Conservation (phyloP, 2,329 filamentous ascomycete genomes). For the Laburnicola sp. region DNA sequence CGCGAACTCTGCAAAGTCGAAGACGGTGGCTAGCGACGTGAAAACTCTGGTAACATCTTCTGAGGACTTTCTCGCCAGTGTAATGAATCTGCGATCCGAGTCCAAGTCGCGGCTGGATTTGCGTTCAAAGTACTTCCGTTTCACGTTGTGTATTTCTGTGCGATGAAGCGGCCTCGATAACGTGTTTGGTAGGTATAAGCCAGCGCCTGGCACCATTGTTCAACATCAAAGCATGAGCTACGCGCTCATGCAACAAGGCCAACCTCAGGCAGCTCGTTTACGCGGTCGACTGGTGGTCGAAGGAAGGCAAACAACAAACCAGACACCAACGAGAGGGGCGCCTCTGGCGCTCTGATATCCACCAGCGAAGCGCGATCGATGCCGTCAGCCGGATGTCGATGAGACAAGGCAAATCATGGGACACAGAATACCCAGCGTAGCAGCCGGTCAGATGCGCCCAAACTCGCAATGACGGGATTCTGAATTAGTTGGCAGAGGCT, state of each 20-base stretch:
- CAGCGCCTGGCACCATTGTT: conserved; percentile 16
- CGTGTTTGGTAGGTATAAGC: conserved; percentile 26
- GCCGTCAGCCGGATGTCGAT: neutral
- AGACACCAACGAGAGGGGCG: neutral
- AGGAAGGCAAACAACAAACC: conserved; percentile 2
- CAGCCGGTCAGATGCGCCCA: neutral
- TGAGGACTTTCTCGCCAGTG: conserved; percentile 6
- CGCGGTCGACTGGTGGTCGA: neutral
- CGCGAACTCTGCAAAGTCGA: conserved; percentile 34
- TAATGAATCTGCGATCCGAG: conserved; percentile 13
- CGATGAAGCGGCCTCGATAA: conserved; percentile 8
- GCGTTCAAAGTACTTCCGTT: conserved; percentile 18
- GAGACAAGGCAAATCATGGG: neutral
- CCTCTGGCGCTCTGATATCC: neutral
- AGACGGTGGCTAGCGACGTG: conserved; percentile 28
- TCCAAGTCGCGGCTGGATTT: conserved; percentile 14
- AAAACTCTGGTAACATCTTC: conserved; percentile 18
- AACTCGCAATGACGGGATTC: neutral
- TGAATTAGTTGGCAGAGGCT: neutral
- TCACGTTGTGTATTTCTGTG: conserved; percentile 5
- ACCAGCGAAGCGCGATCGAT: neutral
- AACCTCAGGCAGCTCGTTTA: neutral
- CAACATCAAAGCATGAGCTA: neutral
- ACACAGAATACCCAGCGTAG: neutral
- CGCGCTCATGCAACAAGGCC: neutral